These are phyloP conservation scores for Xylariaceae sp. DNA, from an alignment of 2,329 filamentous ascomycete genomes.

Conservation along the genomic window DNA sequence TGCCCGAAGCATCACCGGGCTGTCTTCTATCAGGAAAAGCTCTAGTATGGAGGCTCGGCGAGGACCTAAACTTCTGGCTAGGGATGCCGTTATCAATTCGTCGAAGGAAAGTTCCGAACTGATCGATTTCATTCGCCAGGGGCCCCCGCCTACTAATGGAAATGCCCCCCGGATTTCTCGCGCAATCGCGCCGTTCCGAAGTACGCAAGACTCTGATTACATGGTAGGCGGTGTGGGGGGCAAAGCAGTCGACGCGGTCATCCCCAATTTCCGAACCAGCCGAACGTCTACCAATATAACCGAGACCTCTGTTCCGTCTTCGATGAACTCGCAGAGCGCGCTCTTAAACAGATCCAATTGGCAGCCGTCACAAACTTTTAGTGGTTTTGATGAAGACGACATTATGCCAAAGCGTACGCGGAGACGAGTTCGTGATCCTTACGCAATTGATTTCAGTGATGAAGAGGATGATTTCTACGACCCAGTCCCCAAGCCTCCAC, in stretches of 20 bases:
- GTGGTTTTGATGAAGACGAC: slow-evolving; percentile 45
- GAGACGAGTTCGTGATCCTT: slow-evolving; percentile 77
- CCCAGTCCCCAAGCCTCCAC: slow-evolving; percentile 38
- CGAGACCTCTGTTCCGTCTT: slow-evolving; percentile 57
- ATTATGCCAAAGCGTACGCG: slow-evolving; percentile 67
- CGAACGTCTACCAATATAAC: slow-evolving; percentile 52
- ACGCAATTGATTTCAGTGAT: slow-evolving; percentile 81
- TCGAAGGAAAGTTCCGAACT: slow-evolving; percentile 73
- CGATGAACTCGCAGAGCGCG: slow-evolving; percentile 69
- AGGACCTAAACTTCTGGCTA: slow-evolving; percentile 57
- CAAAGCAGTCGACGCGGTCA: slow-evolving; percentile 51
- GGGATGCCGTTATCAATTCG: slow-evolving; percentile 59
- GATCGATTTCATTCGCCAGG: slow-evolving; percentile 91
- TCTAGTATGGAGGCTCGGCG: slow-evolving; percentile 37
- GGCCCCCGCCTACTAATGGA: slow-evolving; percentile 57
- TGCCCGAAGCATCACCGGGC: slow-evolving; percentile 32
- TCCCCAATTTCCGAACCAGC: slow-evolving; percentile 52
- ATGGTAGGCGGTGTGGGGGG: slow-evolving; percentile 49
- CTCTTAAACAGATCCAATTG: slow-evolving; percentile 48
- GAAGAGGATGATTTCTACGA: slow-evolving; percentile 53
- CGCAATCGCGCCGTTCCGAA: slow-evolving; percentile 77
- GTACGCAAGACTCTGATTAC: slow-evolving; percentile 81
- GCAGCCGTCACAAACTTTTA: slow-evolving; percentile 30
- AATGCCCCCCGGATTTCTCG: slow-evolving; percentile 69
- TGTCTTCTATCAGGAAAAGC: slow-evolving; percentile 30